Evolutionary conservation across 2,329 filamentous ascomycete genomes (phyloP).

Genomic region (Camillea tinctor): DNA sequence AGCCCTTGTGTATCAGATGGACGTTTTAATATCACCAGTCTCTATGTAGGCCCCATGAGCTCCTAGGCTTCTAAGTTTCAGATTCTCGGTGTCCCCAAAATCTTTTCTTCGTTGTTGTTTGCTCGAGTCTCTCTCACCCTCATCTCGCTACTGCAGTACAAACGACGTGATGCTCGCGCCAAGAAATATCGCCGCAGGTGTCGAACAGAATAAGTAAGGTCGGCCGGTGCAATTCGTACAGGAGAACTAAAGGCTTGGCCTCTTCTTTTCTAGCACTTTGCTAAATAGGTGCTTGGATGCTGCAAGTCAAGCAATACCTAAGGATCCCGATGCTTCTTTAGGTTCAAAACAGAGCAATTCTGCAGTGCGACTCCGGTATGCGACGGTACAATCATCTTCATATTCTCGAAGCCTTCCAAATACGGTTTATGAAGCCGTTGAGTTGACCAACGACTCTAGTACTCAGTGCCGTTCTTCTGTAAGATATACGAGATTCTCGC

Average conservation of each 20-base stretch:
- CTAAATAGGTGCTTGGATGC: constrained; percentile 18
- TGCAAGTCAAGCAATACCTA: constrained; percentile 24
- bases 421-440: constrained; percentile 24
- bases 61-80: too few species aligned
- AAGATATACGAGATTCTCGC: background rate
- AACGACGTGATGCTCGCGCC: constrained; percentile 15
- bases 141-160: constrained; percentile 18
- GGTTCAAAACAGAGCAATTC: constrained; percentile 9
- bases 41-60: too few species aligned
- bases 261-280: constrained; percentile 10
- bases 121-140: constrained; percentile 12
- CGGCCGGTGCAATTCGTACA: constrained; percentile 20
- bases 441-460: constrained; percentile 20
- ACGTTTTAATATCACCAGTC: too few species aligned
- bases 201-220: constrained; percentile 16
- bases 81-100: background rate
- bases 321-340: constrained; percentile 13
- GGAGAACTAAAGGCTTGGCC: constrained; percentile 17
- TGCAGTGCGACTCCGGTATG: constrained; percentile 28
- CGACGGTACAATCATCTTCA: constrained; percentile 23
- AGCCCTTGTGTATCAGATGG: too few species aligned
- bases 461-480: constrained; percentile 5
- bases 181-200: constrained; percentile 17
- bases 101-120: constrained; percentile 11
- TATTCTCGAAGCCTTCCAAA: constrained; percentile 33